Evolutionary conservation across 371 early-diverging fungal species (phyloP).

Genomic region (Conidiobolus coronatus): DNA sequence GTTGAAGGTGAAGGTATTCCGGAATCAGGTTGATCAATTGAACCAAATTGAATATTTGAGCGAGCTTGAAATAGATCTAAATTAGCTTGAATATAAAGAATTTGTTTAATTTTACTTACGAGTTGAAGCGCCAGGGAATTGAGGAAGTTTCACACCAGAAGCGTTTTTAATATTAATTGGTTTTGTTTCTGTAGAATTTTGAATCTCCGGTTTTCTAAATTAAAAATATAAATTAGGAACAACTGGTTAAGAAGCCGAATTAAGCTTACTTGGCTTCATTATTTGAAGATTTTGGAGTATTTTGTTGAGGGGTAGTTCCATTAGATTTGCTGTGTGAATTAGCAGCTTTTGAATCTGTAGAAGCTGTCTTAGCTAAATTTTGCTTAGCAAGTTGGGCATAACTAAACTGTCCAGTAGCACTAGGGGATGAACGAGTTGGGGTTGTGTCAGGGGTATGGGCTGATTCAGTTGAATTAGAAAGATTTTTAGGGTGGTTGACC

Average conservation of each 20-base stretch:
- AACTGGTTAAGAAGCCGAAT: background rate
- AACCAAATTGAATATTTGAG: conserved; percentile 2
- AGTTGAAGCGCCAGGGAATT: too few species aligned
- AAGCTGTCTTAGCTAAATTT: background rate
- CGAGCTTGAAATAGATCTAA: background rate
- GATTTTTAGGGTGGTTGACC: too few species aligned
- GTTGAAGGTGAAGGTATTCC: too few species aligned
- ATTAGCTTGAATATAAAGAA: too few species aligned
- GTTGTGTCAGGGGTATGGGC: too few species aligned
- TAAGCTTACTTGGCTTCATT: background rate
- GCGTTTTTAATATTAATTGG: too few species aligned
- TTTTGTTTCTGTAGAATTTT: background rate
- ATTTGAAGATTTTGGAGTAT: background rate
- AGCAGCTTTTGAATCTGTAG: too few species aligned
- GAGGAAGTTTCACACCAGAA: too few species aligned
- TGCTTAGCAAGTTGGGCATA: background rate
- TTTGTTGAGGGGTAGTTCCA: background rate
- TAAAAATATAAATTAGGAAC: background rate
- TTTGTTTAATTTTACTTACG: too few species aligned
- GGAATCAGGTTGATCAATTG: background rate
- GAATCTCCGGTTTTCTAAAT: background rate
- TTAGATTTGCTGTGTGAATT: too few species aligned
- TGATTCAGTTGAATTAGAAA: too few species aligned
- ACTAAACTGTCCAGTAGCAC: background rate
- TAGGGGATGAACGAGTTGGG: too few species aligned